phyloP scores from a whole-genome alignment of 768 basidiomycete species.

The Amanita brunnescens region DNA sequence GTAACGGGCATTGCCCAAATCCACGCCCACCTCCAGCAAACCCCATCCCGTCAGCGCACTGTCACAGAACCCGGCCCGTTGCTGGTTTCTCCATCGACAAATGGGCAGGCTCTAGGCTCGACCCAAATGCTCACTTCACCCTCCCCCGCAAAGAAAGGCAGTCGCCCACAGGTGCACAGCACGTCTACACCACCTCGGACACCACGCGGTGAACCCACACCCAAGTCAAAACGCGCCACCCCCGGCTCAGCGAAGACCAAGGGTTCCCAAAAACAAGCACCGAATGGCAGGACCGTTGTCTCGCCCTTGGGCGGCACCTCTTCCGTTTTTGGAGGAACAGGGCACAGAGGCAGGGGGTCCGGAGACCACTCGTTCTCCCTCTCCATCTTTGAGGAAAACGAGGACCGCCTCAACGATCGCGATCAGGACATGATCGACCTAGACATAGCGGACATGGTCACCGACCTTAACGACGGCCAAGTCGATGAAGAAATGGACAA shows the following conservation, averaged over 20 bases:
- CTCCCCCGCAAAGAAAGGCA: constrained; percentile 27
- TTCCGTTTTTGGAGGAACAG: constrained; percentile 1
- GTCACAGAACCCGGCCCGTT: constrained; percentile 10
- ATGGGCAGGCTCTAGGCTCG: constrained; percentile 10
- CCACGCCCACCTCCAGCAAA: constrained; percentile 7
- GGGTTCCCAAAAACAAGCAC: constrained; percentile 9
- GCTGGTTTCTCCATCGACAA: constrained; percentile 10
- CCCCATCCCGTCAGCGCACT: constrained; percentile 11
- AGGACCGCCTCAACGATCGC: not conserved
- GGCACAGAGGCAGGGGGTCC: not conserved
- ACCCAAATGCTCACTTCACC: constrained; percentile 27
- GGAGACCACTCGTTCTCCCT: not conserved
- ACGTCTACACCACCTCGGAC: not conserved
- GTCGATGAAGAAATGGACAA: constrained; percentile 60
- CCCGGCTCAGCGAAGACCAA: constrained; percentile 31
- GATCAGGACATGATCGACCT: not conserved
- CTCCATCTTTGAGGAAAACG: constrained; percentile 10
- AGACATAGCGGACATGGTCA: constrained; percentile 53
- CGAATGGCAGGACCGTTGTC: constrained; percentile 15
- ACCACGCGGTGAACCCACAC: constrained; percentile 6
- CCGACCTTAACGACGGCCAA: constrained; percentile 48
- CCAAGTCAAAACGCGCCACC: constrained; percentile 26
- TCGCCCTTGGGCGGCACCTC: not conserved
- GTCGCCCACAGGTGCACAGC: too few species aligned
- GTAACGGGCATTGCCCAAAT: constrained; percentile 4